Evolutionary conservation across 345 rosid genomes (phyloP), one percentile per base, ranked within the genome.

Genomic region (Streptanthus diversifolius): DNA sequence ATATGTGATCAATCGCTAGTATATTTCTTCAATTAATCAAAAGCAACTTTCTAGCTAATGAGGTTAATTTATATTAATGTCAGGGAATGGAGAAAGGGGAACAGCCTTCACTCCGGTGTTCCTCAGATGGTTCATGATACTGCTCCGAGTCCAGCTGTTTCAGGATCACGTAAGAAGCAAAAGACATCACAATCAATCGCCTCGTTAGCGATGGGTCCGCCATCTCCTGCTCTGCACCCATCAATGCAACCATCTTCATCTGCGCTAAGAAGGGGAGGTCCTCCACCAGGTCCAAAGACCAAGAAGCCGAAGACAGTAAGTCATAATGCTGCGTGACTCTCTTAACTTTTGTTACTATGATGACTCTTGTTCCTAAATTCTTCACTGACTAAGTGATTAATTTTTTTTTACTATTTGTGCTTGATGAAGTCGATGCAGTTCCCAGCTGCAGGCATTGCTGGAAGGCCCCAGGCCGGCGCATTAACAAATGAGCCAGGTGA

Each of bases 41-140:
- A 61, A 39, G 18, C 12, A 32, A 56, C 48, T 14, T 57, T 24
- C 3, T 71, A 65, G 49, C 55, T 44, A 25, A 66, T 19, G 11
- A 44, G 19, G 61, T 67, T 60, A 13, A 71, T 19, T 18, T 19
- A 8, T 52, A 45, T 15, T 40, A 64, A 64, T 72, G 71, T 43
- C 55, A 93, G 98, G 85, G 98, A 91, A 75, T 93, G 98, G 98
- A 89, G 98, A 83, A 89, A 86, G 80, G 82, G 71, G 41, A 82
- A 77, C 71, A 96, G 84, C 57, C 70, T 80, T 70, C 98, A 83
- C 66, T 76, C 91, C 57, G 85, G 92, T 66, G 76, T 80, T 81
- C 79, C 92, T 33, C 96, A 80, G 75, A 80, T 88, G 59, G 80
- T 84, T 74, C 91, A 82, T 54, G 93, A 90, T 58, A 77, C 83